Conservation (phyloP, 2,329 filamentous ascomycete genomes). For the Ceratocystis lukuohia region DNA sequence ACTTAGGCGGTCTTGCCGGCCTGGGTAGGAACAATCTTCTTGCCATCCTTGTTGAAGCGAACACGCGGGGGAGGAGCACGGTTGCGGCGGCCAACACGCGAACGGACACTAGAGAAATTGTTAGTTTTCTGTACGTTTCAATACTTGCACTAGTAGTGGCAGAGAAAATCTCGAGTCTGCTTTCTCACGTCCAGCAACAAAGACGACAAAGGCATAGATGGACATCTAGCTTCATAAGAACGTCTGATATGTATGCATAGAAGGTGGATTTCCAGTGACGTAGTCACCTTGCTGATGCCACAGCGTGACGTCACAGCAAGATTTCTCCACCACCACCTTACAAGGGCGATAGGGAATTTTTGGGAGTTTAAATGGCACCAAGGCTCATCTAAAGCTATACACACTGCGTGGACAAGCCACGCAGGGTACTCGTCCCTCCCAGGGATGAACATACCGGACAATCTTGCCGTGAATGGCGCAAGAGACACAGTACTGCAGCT, state of each 20-base stretch:
- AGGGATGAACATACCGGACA: slow-evolving; percentile 77
- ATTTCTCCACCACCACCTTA: slow-evolving; percentile 5
- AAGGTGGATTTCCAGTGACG: not conserved
- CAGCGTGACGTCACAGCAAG: slow-evolving; percentile 11
- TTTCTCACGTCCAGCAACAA: slow-evolving; percentile 4
- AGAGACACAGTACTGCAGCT: slow-evolving; percentile 99
- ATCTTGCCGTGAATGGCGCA: slow-evolving; percentile 99
- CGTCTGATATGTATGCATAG: not conserved
- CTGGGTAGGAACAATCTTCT: slow-evolving; percentile 93
- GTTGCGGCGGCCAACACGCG: slow-evolving; percentile 93
- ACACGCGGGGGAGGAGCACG: slow-evolving; percentile 94
- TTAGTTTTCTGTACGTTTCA: slow-evolving; percentile 25
- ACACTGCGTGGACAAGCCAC: slow-evolving; percentile 6
- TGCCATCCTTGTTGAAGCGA: slow-evolving; percentile 99
- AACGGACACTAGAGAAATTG: slow-evolving; percentile 64
- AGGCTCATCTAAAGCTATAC: slow-evolving; percentile 39
- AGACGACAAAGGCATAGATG: slow-evolving; percentile 2
- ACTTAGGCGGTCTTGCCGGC: slow-evolving; percentile 44
- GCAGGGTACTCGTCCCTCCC: slow-evolving; percentile 46
- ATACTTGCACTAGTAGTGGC: not conserved
- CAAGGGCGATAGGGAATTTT: slow-evolving; percentile 21
- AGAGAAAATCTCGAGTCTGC: not conserved
- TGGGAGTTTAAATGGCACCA: slow-evolving; percentile 35
- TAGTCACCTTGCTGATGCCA: not conserved
- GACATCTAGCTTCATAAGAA: slow-evolving; percentile 16